Percentiles rank a stretch among this genome's conserved stretches.
phyloP scores from a whole-genome alignment of 129 eudicot genomes.

The Scalesia atractyloides region DNA sequence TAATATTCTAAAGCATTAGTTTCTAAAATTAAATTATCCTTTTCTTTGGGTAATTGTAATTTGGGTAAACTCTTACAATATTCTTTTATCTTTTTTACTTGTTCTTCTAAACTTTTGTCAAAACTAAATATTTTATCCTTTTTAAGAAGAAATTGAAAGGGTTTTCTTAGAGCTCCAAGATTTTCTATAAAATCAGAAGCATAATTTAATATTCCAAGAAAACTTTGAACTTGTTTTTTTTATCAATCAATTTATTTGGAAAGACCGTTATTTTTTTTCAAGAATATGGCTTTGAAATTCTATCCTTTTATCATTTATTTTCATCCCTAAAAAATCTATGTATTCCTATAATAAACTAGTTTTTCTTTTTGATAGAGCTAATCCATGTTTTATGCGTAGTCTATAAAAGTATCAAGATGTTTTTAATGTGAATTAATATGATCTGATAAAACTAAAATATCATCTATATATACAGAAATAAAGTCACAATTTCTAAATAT shows the following conservation, averaged over 20 bases:
- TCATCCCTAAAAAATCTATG: neutral
- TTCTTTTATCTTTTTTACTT: neutral
- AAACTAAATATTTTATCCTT: neutral
- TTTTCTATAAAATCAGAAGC: neutral
- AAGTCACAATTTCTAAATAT: too few relatives aligned
- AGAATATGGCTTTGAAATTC: neutral
- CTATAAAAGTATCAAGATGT: too few relatives aligned
- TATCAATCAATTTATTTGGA: neutral
- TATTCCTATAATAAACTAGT: neutral
- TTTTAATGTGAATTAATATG: too few relatives aligned
- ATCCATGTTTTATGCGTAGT: neutral
- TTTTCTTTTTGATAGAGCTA: neutral
- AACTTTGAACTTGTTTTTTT: neutral
- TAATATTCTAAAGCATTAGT: neutral
- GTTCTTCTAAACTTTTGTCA: neutral
- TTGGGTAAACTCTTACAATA: neutral
- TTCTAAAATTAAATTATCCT: neutral
- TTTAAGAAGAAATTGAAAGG: neutral
- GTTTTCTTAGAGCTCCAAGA: neutral
- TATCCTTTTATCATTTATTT: neutral
- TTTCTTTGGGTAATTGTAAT: neutral
- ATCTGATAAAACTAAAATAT: too few relatives aligned
- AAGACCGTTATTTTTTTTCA: neutral
- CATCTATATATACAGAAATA: too few relatives aligned
- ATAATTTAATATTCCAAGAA: neutral